Percentiles rank a stretch among this genome's conserved stretches.
phyloP scores from a whole-genome alignment of 2,329 filamentous ascomycete species.

The Ophiostoma sp. region DNA sequence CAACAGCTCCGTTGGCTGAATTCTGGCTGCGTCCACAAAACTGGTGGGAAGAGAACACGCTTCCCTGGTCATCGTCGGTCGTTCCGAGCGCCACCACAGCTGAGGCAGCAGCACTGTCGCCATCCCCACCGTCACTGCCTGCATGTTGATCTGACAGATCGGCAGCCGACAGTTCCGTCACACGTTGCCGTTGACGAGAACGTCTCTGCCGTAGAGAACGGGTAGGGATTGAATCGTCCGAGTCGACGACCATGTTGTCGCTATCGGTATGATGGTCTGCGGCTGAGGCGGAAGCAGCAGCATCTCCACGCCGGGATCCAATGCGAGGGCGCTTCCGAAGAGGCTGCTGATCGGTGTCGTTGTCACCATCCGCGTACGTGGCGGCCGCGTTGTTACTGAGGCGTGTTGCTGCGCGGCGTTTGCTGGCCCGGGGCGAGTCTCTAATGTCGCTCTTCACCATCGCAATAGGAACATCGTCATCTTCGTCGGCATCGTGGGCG shows the following conservation, averaged over 20 bases:
- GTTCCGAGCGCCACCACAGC: constrained; percentile 22
- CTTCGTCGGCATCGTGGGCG: background rate
- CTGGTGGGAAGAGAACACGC: constrained; percentile 14
- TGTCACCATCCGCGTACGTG: constrained; percentile 13
- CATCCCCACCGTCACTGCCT: background rate
- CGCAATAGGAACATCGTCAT: background rate
- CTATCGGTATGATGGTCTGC: background rate
- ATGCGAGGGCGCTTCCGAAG: constrained; percentile 22
- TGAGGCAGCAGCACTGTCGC: background rate
- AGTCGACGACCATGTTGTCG: constrained; percentile 10
- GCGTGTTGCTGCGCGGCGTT: background rate
- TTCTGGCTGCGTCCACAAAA: constrained; percentile 12
- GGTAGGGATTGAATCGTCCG: background rate
- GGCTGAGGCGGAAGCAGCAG: background rate
- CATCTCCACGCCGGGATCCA: background rate
- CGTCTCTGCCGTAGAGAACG: background rate
- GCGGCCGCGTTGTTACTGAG: background rate
- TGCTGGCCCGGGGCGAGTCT: constrained; percentile 6
- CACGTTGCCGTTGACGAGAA: background rate
- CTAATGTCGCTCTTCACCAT: background rate
- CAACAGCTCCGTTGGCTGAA: background rate
- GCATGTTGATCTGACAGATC: background rate
- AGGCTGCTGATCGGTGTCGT: constrained; percentile 7
- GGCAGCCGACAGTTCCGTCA: background rate
- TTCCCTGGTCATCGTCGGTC: constrained; percentile 22